Conservation (phyloP, 306 rosid genomes). For the Gynostemma pentaphyllum region DNA sequence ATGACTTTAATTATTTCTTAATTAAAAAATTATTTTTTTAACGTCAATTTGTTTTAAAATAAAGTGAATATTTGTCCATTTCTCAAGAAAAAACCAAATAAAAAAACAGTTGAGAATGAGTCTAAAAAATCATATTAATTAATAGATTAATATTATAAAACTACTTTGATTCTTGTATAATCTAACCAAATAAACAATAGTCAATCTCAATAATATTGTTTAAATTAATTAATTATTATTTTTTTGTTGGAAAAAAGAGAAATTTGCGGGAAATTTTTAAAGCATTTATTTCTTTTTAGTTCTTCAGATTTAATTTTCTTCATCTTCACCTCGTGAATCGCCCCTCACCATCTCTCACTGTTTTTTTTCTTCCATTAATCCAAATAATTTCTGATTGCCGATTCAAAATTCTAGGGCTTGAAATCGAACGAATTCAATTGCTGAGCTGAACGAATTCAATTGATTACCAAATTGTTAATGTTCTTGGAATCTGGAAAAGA, state of each 20-base stretch:
- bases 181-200: not conserved
- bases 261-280: constrained; percentile 5
- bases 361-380: not conserved
- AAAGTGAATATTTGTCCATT: not conserved
- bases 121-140: too few relatives aligned
- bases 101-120: not conserved
- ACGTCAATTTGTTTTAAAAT: not conserved
- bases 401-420: not conserved
- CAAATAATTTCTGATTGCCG: not conserved
- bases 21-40: too few relatives aligned
- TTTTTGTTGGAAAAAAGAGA: not conserved
- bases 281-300: constrained; percentile 8
- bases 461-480: not conserved
- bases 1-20: too few relatives aligned
- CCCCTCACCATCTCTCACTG: not conserved
- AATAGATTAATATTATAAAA: too few relatives aligned
- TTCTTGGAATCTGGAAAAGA: constrained; percentile 1
- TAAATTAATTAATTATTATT: not conserved
- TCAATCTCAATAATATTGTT: not conserved
- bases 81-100: not conserved
- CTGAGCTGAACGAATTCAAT: not conserved
- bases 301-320: constrained; percentile 1
- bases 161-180: too few relatives aligned
- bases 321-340: constrained; percentile 7
- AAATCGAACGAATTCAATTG: not conserved